Evolutionary conservation across 441 rosid genomes (phyloP).

Genomic region (Pelargonium cotyledonis): DNA sequence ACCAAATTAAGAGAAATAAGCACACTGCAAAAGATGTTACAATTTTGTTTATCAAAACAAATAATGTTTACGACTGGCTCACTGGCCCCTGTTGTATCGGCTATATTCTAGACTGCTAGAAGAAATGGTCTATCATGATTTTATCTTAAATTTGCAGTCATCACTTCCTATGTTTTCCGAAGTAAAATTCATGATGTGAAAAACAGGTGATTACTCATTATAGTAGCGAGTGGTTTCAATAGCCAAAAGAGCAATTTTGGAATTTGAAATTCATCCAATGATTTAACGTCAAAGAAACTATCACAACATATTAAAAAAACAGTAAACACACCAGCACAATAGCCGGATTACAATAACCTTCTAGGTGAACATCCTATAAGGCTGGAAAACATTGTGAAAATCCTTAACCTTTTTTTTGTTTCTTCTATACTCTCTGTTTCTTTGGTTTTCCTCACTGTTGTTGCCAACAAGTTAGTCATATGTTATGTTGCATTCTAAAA

Average conservation of each 20-base stretch:
- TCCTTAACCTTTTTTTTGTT: too few species aligned
- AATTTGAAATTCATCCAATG: background rate
- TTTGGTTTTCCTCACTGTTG: background rate
- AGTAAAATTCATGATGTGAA: background rate
- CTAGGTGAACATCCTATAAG: too few species aligned
- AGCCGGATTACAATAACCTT: too few species aligned
- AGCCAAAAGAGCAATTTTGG: background rate
- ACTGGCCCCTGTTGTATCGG: background rate
- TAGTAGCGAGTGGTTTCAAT: background rate
- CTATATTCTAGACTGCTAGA: background rate
- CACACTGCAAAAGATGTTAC: background rate
- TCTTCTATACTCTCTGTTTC: background rate
- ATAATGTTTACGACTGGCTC: background rate
- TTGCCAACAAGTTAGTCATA: background rate
- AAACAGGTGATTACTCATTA: background rate
- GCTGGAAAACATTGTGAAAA: too few species aligned
- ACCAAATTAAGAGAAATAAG: conserved; percentile 8
- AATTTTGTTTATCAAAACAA: background rate
- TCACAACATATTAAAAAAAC: too few species aligned
- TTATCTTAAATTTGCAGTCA: background rate
- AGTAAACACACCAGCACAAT: too few species aligned
- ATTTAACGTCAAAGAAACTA: background rate
- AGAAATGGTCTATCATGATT: background rate
- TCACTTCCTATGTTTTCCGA: background rate
- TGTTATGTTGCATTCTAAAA: background rate